Evolutionary conservation across 805 yeast species (phyloP).

Genomic region (Cyberlindnera mrakii): DNA sequence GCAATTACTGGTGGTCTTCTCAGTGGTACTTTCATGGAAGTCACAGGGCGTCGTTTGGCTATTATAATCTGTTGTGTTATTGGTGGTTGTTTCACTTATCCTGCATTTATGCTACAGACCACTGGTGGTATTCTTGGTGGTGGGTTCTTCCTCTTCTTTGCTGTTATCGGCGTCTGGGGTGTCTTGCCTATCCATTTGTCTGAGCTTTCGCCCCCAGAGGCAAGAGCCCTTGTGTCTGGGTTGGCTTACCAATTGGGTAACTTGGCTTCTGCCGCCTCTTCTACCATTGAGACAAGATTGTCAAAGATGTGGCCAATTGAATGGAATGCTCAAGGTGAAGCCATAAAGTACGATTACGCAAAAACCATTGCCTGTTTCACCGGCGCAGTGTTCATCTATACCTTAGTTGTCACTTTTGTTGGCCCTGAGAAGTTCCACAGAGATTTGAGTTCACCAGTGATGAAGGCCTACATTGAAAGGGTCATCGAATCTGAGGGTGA

Average conservation of each 20-base stretch:
- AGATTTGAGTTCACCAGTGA: conserved; percentile 27
- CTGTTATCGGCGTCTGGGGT: conserved; percentile 73
- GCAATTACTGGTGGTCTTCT: conserved; percentile 59
- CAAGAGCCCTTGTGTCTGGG: conserved; percentile 58
- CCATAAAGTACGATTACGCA: conserved; percentile 43
- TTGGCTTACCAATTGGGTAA: conserved; percentile 68
- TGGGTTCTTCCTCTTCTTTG: conserved; percentile 59
- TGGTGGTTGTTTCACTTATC: conserved; percentile 60
- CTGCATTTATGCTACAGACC: conserved; percentile 41
- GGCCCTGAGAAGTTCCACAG: conserved; percentile 54
- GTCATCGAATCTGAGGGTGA: conserved; percentile 17
- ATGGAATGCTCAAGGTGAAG: conserved; percentile 25
- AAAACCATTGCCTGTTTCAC: conserved; percentile 66
- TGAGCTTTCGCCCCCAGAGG: conserved; percentile 62
- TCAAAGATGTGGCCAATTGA: conserved; percentile 55
- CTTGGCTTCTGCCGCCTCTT: conserved; percentile 63
- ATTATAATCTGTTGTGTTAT: conserved; percentile 44
- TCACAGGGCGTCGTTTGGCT: conserved; percentile 58
- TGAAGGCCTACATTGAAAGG: conserved; percentile 25
- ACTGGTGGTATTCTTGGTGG: conserved; percentile 44
- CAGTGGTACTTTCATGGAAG: conserved; percentile 49
- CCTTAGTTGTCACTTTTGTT: conserved; percentile 38
- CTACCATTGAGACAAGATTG: conserved; percentile 62
- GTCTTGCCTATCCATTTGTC: conserved; percentile 60
- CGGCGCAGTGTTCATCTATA: conserved; percentile 57